phyloP scores from a whole-genome alignment of 352 stramenopile genomes.

The Phytophthora constricta region DNA sequence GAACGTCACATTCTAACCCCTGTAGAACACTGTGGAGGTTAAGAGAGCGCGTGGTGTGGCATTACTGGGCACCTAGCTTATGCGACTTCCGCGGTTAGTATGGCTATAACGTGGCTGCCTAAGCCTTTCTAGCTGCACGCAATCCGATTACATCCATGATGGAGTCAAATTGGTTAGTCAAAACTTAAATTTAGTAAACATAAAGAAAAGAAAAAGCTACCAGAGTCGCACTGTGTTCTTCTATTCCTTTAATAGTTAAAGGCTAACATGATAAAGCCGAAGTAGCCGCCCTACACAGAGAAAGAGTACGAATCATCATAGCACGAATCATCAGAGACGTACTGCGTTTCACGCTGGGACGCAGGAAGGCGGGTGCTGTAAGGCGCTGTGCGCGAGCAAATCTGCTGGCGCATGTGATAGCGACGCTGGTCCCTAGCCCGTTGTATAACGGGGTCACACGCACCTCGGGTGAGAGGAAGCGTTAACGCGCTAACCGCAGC shows the following conservation, averaged over 20 bases:
- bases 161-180: conserved; percentile 15
- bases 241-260: no score
- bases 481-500: no score
- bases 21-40: conserved; percentile 9
- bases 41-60: no score
- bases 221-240: neutral
- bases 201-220: neutral
- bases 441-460: no score
- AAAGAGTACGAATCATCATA: no score
- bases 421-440: conserved; percentile 1
- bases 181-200: neutral
- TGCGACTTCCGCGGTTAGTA: conserved; percentile 20
- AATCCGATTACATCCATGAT: neutral
- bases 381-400: neutral
- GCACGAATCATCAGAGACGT: neutral
- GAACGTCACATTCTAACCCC: conserved; percentile 18
- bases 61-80: conserved; percentile 18
- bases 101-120: conserved; percentile 12
- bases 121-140: conserved; percentile 22
- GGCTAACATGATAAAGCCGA: no score
- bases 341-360: conserved; percentile 17
- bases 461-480: no score
- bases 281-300: neutral
- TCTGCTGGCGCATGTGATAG: neutral
- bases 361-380: neutral